Conservation (phyloP, 116 monocot genomes). For the Dioscorea cayenensis region DNA sequence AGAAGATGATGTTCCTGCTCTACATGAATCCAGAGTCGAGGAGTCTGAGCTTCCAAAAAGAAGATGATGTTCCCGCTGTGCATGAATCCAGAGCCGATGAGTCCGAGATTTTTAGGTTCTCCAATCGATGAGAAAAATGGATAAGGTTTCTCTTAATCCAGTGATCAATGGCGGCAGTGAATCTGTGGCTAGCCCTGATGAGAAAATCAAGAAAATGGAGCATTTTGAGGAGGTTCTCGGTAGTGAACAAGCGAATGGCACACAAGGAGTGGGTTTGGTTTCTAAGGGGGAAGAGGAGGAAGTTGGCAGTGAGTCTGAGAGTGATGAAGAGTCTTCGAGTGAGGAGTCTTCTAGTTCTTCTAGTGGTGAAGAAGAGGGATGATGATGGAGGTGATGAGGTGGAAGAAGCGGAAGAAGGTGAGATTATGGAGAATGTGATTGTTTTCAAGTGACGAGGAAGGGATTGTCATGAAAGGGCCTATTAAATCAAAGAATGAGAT, state of each 20-base stretch:
- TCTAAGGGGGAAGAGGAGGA: not conserved
- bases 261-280: not conserved
- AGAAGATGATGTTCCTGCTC: not conserved
- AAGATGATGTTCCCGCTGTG: not conserved
- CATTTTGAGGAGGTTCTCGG: not conserved
- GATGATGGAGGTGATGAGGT: not conserved
- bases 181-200: not conserved
- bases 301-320: not conserved
- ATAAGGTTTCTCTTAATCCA: not conserved
- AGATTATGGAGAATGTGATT: constrained; percentile 2
- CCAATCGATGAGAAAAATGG: constrained; percentile 4
- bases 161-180: not conserved
- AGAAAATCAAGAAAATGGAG: not conserved
- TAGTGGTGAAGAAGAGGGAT: constrained; percentile 8
- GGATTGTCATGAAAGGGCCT: constrained; percentile 14
- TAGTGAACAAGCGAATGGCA: not conserved
- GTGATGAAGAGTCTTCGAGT: constrained; percentile 2
- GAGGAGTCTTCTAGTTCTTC: constrained; percentile 11
- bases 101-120: not conserved
- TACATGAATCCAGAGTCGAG: too few species aligned
- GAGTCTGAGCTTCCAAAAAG: too few species aligned
- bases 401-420: constrained; percentile 22
- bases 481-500: constrained; percentile 29
- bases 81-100: not conserved
- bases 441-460: constrained; percentile 19